Percentiles rank a stretch among this genome's conserved stretches.
phyloP scores from a whole-genome alignment of 139 green algal species.

The Tetraselmis chui region DNA sequence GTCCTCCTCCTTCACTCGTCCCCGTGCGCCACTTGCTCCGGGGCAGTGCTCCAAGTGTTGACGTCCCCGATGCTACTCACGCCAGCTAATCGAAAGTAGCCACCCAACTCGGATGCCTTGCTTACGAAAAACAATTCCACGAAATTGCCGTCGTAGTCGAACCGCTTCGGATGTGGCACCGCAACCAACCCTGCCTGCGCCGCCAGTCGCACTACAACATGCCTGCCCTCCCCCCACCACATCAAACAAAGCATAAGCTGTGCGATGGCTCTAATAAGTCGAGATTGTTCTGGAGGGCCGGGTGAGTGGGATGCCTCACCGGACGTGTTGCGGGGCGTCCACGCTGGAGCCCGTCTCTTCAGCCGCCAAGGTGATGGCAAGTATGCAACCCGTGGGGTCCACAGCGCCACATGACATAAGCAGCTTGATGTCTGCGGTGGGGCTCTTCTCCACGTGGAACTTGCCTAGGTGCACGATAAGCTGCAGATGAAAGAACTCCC shows the following conservation, averaged over 20 bases:
- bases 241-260: too few relatives aligned
- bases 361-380: not conserved
- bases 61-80: not conserved
- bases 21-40: too few relatives aligned
- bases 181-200: not conserved
- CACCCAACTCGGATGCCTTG: not conserved
- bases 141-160: not conserved
- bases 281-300: not conserved
- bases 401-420: not conserved
- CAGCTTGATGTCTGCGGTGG: not conserved
- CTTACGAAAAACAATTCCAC: not conserved
- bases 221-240: not conserved
- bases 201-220: not conserved
- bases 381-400: not conserved
- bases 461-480: not conserved
- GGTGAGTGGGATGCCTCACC: not conserved
- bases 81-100: not conserved
- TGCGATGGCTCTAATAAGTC: too few relatives aligned
- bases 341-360: not conserved
- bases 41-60: not conserved
- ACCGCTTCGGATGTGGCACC: not conserved
- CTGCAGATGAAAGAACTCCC: too few relatives aligned
- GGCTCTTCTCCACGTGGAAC: not conserved
- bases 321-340: not conserved
- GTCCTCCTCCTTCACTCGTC: too few relatives aligned